Base-by-base conservation (phyloP, 2,329 filamentous ascomycete species). In the Chalara sp. region DNA sequence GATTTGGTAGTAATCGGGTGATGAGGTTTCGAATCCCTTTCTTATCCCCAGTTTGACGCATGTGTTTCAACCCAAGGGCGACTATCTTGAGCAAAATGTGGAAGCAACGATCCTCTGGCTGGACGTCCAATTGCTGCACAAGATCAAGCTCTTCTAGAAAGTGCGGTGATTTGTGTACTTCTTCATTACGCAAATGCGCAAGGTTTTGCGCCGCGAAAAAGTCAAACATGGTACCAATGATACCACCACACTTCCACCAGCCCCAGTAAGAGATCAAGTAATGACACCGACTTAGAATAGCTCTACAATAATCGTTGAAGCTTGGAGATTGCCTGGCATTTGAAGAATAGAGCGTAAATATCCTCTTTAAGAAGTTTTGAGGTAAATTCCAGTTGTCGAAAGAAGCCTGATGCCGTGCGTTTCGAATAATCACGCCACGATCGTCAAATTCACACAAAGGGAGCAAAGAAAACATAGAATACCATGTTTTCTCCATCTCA, bases 31-130 rank as follows among this genome's bases (percentile, higher is more conserved):
- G 72, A 50, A 84, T 75, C 44, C 83, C 78, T 40, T 82, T 86
- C 8, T 65, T 61, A 8, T 75, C 69, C 2, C 70, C 73, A n/a
- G 67, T 64, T 5, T 70, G 66, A 32, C 67, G 69, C 39, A 85
- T 67, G 43, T 73, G 73, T 44, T 71, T 70, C 42, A 86, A 79
- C 35, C 75, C 74, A 46, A 83, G 58, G 1, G 76, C 82, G 35
- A 86, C 64, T 12, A 84, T 72, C 61, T 86, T 87, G 47, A 86
- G 69, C 48, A 86, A 83, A 28, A 86, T 76, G 60, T 86, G 82
- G 57, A 86, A 87, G 59, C 81, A 85, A 21, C 72, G 72, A 59
- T 87, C 83, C 41, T 76, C 73, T 1, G 72, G 67, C 13, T 78
- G 72, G 11, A 83, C 64, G 1, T 66, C 66, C 5, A 86, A 65